These are phyloP conservation scores for Dalbergia cochinchinensis DNA, from an alignment of 306 rosid genomes.

Conservation along the genomic window DNA sequence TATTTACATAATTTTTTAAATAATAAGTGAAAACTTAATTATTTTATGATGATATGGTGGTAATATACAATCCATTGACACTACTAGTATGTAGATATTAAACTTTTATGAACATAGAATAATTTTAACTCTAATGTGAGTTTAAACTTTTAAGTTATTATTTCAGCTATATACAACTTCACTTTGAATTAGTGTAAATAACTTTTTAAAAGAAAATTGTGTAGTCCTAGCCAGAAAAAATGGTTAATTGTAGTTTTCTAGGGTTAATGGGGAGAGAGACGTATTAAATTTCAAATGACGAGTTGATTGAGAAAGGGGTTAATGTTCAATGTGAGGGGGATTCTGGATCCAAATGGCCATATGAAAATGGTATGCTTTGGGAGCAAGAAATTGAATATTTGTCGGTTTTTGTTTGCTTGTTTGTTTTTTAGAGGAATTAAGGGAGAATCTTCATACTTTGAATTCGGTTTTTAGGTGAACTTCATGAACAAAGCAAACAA, in stretches of 20 bases:
- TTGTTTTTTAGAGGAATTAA: background rate
- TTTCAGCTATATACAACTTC: no score
- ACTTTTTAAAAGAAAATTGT: no score
- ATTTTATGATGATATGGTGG: no score
- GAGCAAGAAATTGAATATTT: background rate
- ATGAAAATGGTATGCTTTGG: background rate
- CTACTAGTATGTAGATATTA: no score
- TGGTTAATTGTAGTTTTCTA: background rate
- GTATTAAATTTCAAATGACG: background rate
- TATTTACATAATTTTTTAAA: no score
- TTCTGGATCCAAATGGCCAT: background rate
- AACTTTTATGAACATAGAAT: no score
- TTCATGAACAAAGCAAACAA: background rate
- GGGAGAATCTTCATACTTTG: background rate
- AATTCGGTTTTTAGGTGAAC: conserved; percentile 13
- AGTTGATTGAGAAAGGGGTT: background rate
- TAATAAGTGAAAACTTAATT: no score
- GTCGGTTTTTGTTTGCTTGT: conserved; percentile 1
- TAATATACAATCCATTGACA: no score
- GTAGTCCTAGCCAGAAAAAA: background rate
- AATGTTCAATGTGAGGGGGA: background rate
- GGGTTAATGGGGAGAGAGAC: background rate
- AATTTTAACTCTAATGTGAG: no score
- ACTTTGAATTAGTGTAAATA: no score
- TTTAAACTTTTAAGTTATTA: no score